Conservation (phyloP, 352 stramenopile genomes). For the Pythium vanterpoolii region DNA sequence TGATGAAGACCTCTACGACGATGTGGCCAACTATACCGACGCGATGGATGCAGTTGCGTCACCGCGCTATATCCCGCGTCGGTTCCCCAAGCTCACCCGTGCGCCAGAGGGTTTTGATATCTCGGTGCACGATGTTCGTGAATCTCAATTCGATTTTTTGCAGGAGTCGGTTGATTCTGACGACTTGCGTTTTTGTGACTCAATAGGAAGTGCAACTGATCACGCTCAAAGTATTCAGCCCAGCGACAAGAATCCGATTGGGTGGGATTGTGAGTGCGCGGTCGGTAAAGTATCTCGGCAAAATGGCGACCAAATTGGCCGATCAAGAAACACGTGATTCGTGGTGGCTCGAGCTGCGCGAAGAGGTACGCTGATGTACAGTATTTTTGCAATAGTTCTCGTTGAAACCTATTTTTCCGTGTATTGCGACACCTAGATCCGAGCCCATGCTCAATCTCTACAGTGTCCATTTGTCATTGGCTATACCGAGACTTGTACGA, state of each 20-base stretch:
- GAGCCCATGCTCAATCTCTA: slow-evolving; percentile 94
- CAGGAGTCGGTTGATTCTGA: not conserved
- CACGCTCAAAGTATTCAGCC: slow-evolving; percentile 91
- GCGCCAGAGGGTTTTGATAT: slow-evolving; percentile 68
- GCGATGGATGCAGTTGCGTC: slow-evolving; percentile 29
- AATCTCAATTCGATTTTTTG: not conserved
- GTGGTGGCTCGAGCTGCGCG: slow-evolving; percentile 97
- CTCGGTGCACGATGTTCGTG: slow-evolving; percentile 66
- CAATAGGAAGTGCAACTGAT: slow-evolving; percentile 95
- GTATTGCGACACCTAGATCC: slow-evolving; percentile 77
- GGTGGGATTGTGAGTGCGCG: slow-evolving; percentile 83
- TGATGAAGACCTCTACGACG: slow-evolving; percentile 31
- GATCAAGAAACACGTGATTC: slow-evolving; percentile 97
- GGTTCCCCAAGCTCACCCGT: slow-evolving; percentile 48
- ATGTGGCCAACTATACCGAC: slow-evolving; percentile 6
- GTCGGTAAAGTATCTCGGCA: slow-evolving; percentile 89
- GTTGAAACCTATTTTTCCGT: not conserved
- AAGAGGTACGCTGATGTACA: slow-evolving; percentile 67
- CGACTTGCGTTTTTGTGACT: not conserved
- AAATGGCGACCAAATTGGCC: slow-evolving; percentile 93
- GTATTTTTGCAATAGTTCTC: not conserved
- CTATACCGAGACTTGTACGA: slow-evolving; percentile 95
- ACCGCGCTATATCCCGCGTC: slow-evolving; percentile 45
- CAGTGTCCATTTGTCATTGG: slow-evolving; percentile 96
- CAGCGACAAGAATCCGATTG: slow-evolving; percentile 70